Evolutionary conservation across 345 rosid genomes (phyloP), one percentile per base, ranked within the genome.

Genomic region (Acer yangbiense): DNA sequence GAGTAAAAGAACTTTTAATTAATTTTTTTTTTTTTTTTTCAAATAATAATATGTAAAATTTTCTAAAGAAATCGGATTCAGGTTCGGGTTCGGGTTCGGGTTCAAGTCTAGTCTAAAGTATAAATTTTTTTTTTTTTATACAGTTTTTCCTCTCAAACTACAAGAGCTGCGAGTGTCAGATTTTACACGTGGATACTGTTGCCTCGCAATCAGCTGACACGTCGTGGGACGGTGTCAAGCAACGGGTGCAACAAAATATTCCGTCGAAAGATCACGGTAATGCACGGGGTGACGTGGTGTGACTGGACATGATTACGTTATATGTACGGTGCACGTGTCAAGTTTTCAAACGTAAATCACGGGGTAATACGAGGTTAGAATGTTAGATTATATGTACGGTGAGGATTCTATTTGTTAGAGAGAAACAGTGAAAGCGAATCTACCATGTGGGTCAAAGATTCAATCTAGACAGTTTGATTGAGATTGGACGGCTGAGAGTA

Each of bases 371-470:
- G 14, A 11, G 17, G 16, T 50, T 43, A 46, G 64, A n/a, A 11
- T 5, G 16, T 50, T 43, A 46, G 64, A n/a, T 60, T 60, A 21
- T n/a, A 71, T 67, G 76, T 65, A 82, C 80, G 86, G 85, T 62
- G 17, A 6, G 9, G 87, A 85, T 86, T 72, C 61, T 14, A 65
- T 14, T 18, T n/a, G 27, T 27, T 63, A 68, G 23, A 23, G 72
- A 29, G 27, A 57, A 74, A 81, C 80, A 72, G 82, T 41, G 27
- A 73, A 84, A 81, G 52, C 58, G 77, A 81, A 81, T 81, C 80
- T 20, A 44, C 3, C 17, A n/a, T 48, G 79, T 52, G 52, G 76
- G 91, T 86, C 84, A 85, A 86, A 88, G 85, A 87, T 82, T 85
- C 68, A 87, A 77, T 44, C 35, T 32, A 62, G 46, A 77, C 81